Conservation (phyloP, 495 filamentous ascomycete genomes). For the Trypethelium eluteriae region DNA sequence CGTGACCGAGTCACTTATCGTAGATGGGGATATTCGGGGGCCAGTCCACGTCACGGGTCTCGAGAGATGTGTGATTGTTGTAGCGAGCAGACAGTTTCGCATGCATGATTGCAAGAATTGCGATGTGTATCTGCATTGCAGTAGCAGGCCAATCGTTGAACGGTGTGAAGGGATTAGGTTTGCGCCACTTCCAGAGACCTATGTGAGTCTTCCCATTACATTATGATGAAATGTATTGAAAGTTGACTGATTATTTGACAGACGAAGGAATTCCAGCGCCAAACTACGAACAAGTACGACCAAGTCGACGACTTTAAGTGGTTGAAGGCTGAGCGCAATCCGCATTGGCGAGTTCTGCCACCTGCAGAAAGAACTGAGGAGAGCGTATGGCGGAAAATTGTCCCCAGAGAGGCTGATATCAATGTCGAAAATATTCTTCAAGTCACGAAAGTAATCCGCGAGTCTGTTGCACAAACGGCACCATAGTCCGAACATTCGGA, state of each 20-base stretch:
- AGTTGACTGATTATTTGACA: slow-evolving; percentile 10
- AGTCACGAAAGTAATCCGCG: slow-evolving; percentile 29
- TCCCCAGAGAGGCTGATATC: slow-evolving; percentile 55
- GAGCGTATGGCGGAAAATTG: slow-evolving; percentile 61
- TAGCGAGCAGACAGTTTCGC: slow-evolving; percentile 73
- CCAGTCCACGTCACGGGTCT: slow-evolving; percentile 74
- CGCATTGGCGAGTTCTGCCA: slow-evolving; percentile 73
- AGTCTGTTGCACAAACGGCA: background rate
- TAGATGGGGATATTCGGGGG: slow-evolving; percentile 70
- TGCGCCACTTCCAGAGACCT: slow-evolving; percentile 58
- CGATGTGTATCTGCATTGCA: slow-evolving; percentile 72
- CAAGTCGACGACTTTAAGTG: slow-evolving; percentile 97
- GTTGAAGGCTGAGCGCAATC: slow-evolving; percentile 77
- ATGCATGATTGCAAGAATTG: slow-evolving; percentile 80
- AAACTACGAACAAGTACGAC: slow-evolving; percentile 63
- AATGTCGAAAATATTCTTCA: slow-evolving; percentile 62
- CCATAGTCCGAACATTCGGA: too few relatives aligned
- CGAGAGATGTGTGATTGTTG: slow-evolving; percentile 63
- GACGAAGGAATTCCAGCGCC: background rate
- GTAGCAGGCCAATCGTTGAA: slow-evolving; percentile 87
- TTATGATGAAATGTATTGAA: background rate
- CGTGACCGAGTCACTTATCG: slow-evolving; percentile 58
- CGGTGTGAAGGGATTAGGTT: slow-evolving; percentile 74
- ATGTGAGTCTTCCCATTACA: slow-evolving; percentile 46
- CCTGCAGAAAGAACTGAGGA: slow-evolving; percentile 52